Conservation (phyloP, 192 early-diverging fungal genomes). For the Rhizoclosmatium sp. region DNA sequence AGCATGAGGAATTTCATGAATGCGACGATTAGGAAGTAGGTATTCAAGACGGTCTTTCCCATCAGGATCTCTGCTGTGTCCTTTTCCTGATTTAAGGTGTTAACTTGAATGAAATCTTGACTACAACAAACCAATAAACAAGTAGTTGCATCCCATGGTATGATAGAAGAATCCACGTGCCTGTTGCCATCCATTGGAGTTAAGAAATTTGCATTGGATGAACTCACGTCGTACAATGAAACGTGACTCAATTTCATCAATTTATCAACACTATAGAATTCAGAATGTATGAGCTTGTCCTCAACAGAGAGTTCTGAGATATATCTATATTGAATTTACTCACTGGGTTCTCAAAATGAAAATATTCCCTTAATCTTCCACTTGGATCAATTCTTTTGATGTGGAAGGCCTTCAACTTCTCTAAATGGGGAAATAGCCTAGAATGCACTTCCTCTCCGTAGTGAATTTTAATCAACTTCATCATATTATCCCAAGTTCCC, state of each 20-base stretch:
- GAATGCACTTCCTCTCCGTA: background rate
- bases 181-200: background rate
- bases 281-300: background rate
- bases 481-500: constrained; percentile 15
- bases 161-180: constrained; percentile 21
- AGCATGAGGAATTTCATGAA: background rate
- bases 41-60: constrained; percentile 13
- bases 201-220: background rate
- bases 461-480: background rate
- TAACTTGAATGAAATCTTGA: background rate
- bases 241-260: background rate
- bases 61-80: constrained; percentile 7
- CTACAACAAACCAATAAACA: background rate
- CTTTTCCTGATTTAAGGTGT: background rate
- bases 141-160: constrained; percentile 11
- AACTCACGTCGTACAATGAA: constrained; percentile 7
- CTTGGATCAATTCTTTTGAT: constrained; percentile 13
- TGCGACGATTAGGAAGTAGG: constrained; percentile 8
- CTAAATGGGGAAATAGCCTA: background rate
- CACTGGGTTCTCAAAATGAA: background rate
- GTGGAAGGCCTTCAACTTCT: constrained; percentile 5
- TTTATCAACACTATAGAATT: constrained; percentile 9
- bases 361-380: background rate
- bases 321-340: background rate
- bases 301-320: constrained; percentile 6